phyloP scores from a whole-genome alignment of 139 green algal species.

The Picochlorum sp. region DNA sequence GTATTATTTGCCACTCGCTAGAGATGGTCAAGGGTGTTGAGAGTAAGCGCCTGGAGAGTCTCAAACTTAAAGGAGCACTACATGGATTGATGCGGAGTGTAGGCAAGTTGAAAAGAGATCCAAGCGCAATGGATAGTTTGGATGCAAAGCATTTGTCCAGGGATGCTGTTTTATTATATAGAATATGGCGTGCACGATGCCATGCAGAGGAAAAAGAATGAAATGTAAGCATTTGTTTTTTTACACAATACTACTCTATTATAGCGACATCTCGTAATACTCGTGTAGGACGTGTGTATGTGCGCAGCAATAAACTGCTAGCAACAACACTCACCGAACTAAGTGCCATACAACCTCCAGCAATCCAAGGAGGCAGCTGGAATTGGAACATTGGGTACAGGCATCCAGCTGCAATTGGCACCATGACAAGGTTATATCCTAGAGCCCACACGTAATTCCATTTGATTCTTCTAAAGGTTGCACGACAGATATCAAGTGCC shows the following conservation, averaged over 20 bases:
- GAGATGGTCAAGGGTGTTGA: background rate
- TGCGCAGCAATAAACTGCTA: constrained; percentile 68
- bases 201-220: no score
- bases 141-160: background rate
- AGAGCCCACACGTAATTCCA: constrained; percentile 92
- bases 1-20: background rate
- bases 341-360: constrained; percentile 80
- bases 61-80: background rate
- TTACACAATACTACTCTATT: background rate
- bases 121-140: background rate
- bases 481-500: constrained; percentile 77
- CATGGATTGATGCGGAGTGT: background rate
- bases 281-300: constrained; percentile 50
- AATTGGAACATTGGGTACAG: constrained; percentile 52
- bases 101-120: background rate
- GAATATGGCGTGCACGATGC: background rate
- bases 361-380: constrained; percentile 87
- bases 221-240: no score
- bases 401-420: constrained; percentile 66
- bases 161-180: background rate
- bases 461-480: constrained; percentile 76
- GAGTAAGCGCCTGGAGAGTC: background rate
- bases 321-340: constrained; percentile 78
- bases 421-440: constrained; percentile 84
- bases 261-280: constrained; percentile 6